Evolutionary conservation across 2,329 filamentous ascomycete species (phyloP), one percentile per base, ranked within the genome.

Genomic region (Epichloe bromicola): DNA sequence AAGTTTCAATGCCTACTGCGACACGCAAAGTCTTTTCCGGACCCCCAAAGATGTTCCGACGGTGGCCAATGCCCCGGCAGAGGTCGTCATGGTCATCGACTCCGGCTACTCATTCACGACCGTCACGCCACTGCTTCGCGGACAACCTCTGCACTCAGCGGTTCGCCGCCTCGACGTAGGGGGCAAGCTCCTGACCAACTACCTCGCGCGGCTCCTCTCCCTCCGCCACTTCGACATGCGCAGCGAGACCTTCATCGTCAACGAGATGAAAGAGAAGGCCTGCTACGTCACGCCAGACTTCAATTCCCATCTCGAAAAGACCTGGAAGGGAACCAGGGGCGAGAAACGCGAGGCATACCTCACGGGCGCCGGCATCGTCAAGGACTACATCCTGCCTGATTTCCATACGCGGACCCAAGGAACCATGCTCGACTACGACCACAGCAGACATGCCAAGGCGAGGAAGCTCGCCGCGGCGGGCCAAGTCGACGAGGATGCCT

Each of bases 171-270:
- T 98, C 45, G 89, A 96, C 50, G 78, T 97, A 6, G 93, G 93
- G 42, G 93, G 93, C 52, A 97, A 95, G 67, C 79, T 95, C 48
- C 71, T 98, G 55, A 96, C 91, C 20, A 97, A 97, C 65, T 86
- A 95, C 64, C 75, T 98, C 36, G 91, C 93, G 46, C 86, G 93
- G 51, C 76, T 95, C 15, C 81, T 97, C 17, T 96, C 90, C 1
- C 76, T 94, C 14, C 84, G 93, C 6, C 89, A 96, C 62, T 95
- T 94, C 67, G 91, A 96, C 64, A 90, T 98, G 81, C 82, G 93
- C 55, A 90, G 95, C 65, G 93, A 98, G 60, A 85, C 86, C 1
- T 84, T 94, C 65, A 84, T 97, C 48, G 88, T 96, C 64, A 95
- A 95, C 61, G 87, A 96, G 65, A 90, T 97, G 67, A 98, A 98